Conservation (phyloP, 1,139 yeast genomes). For the Wickerhamiella pararugosa region DNA sequence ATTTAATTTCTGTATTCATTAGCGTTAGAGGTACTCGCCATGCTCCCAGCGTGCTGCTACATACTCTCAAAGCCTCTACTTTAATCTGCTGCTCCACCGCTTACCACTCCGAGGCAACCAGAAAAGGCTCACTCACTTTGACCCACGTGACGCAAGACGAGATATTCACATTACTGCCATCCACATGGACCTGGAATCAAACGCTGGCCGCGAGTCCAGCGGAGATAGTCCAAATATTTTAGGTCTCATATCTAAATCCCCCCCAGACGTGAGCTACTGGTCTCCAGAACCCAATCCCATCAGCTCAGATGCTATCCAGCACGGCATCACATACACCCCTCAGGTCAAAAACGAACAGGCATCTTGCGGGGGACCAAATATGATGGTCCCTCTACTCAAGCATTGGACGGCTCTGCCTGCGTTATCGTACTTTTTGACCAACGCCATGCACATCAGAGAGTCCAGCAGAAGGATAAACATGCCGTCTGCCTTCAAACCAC, state of each 20-base stretch:
- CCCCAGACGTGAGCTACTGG: constrained; percentile 79
- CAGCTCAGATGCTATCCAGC: constrained; percentile 36
- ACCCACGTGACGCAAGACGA: too few species aligned
- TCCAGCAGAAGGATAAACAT: constrained; percentile 44
- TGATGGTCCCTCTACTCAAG: constrained; percentile 24
- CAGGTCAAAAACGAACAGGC: constrained; percentile 43
- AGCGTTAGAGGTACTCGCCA: too few species aligned
- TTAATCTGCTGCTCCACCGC: too few species aligned
- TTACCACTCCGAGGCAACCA: too few species aligned
- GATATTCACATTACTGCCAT: too few species aligned
- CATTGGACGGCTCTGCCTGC: constrained; percentile 45
- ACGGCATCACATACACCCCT: constrained; percentile 44
- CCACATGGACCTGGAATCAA: too few species aligned
- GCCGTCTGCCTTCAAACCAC: constrained; percentile 51
- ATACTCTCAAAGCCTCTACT: too few species aligned
- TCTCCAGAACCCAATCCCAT: constrained; percentile 36
- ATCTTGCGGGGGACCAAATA: constrained; percentile 33
- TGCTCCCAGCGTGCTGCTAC: too few species aligned
- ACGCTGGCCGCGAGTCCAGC: too few species aligned
- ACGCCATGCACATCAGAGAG: constrained; percentile 52
- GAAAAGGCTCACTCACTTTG: too few species aligned
- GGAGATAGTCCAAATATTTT: too few species aligned
- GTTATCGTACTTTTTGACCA: constrained; percentile 43
- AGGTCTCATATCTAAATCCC: constrained; percentile 16
- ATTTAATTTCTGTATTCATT: too few species aligned